These are phyloP conservation scores for Abrus precatorius DNA, from an alignment of 306 rosid species.

Conservation along the genomic window DNA sequence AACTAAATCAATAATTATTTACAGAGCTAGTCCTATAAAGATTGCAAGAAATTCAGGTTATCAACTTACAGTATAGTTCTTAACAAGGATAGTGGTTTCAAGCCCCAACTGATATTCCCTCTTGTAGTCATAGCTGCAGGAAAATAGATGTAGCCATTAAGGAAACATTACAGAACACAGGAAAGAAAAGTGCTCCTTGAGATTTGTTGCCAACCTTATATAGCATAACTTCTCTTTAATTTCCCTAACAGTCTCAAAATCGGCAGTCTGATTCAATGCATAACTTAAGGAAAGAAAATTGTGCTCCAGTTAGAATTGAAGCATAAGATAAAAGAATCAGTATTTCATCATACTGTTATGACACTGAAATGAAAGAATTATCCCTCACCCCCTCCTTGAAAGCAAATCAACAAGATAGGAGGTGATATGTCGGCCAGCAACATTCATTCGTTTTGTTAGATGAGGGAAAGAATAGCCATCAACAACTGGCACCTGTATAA, in stretches of 20 bases:
- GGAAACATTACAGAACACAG: constrained; percentile 27
- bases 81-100: constrained; percentile 97
- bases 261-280: constrained; percentile 89
- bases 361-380: constrained; percentile 39
- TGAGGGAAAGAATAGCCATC: constrained; percentile 99
- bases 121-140: constrained; percentile 92
- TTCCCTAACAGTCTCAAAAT: constrained; percentile 99
- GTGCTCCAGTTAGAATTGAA: constrained; percentile 45
- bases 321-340: constrained; percentile 29
- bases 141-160: constrained; percentile 48
- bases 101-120: constrained; percentile 99
- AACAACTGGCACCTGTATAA: constrained; percentile 93
- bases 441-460: constrained; percentile 97
- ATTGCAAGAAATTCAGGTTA: constrained; percentile 39
- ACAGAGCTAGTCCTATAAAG: constrained; percentile 33
- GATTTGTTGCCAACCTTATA: constrained; percentile 68
- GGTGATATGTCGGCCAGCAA: constrained; percentile 98
- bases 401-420: constrained; percentile 97
- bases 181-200: constrained; percentile 32
- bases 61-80: constrained; percentile 87
- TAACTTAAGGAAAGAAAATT: constrained; percentile 71
- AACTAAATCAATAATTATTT: constrained; percentile 26
- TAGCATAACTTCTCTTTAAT: constrained; percentile 98
- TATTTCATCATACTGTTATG: constrained; percentile 37
- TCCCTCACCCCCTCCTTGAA: constrained; percentile 94